Conservation (phyloP, 2,329 filamentous ascomycete genomes). For the Xylariales sp. region DNA sequence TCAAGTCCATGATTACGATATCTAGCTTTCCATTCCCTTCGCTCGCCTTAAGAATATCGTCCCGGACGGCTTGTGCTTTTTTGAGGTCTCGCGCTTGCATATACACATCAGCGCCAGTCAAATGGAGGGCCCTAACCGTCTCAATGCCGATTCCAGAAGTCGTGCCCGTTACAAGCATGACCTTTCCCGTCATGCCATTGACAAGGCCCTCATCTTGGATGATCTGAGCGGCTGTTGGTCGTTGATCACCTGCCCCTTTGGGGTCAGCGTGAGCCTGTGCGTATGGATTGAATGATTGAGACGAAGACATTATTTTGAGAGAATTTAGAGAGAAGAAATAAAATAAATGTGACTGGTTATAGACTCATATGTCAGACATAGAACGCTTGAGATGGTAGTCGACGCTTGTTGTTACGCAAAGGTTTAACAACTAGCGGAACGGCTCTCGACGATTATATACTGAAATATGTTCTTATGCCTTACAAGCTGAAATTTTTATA, state of each 20-base stretch:
- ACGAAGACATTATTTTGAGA: not conserved
- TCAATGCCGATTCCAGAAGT: constrained; percentile 29
- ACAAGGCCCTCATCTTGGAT: constrained; percentile 24
- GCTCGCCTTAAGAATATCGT: constrained; percentile 14
- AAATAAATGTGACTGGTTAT: no score
- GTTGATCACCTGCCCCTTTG: constrained; percentile 13
- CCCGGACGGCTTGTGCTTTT: constrained; percentile 14
- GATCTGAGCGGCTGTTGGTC: constrained; percentile 24
- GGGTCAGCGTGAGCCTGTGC: constrained; percentile 20
- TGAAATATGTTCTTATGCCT: no score
- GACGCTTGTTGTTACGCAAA: no score
- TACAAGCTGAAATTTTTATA: no score
- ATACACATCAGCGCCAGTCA: constrained; percentile 31
- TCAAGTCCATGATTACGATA: constrained; percentile 36
- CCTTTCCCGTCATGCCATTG: constrained; percentile 19
- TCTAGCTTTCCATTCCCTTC: constrained; percentile 28
- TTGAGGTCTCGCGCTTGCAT: constrained; percentile 27
- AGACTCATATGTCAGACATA: no score
- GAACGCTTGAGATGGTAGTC: no score
- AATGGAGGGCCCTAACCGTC: constrained; percentile 21
- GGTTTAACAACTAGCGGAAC: no score
- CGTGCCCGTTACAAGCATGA: constrained; percentile 25
- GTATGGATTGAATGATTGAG: constrained; percentile 8
- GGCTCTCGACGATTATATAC: no score
- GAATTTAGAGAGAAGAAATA: no score